Conservation (phyloP, 306 rosid genomes). For the Ormosia semicastrata region DNA sequence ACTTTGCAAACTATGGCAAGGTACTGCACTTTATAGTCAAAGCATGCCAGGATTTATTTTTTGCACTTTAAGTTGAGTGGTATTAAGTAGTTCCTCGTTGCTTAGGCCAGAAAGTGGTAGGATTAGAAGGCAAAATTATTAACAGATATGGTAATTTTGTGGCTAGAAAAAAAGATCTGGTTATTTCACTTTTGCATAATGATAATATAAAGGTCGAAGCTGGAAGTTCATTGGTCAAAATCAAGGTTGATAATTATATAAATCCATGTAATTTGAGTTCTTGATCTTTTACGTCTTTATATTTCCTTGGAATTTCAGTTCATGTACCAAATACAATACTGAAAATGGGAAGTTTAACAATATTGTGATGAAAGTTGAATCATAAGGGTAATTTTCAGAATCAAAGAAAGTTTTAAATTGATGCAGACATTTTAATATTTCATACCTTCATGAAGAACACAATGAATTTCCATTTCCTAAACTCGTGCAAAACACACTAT, state of each 20-base stretch:
- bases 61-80: background rate
- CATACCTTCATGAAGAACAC: background rate
- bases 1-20: conserved; percentile 61
- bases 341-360: background rate
- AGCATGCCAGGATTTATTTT: background rate
- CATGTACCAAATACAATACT: background rate
- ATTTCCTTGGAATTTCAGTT: background rate
- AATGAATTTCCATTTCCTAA: background rate
- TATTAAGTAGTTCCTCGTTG: background rate
- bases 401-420: background rate
- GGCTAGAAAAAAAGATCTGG: background rate
- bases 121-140: background rate
- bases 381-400: background rate
- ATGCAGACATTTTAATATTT: background rate
- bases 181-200: background rate
- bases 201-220: too few species aligned
- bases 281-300: background rate
- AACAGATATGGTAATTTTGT: background rate
- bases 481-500: background rate
- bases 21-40: conserved; percentile 22
- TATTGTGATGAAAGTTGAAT: background rate
- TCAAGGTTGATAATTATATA: background rate
- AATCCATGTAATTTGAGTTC: background rate
- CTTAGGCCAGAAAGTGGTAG: background rate
- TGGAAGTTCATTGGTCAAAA: background rate